Percentiles rank a stretch among this genome's conserved stretches.
Conservation (phyloP, 352 stramenopile genomes). For the Phytophthora citrophthora region DNA sequence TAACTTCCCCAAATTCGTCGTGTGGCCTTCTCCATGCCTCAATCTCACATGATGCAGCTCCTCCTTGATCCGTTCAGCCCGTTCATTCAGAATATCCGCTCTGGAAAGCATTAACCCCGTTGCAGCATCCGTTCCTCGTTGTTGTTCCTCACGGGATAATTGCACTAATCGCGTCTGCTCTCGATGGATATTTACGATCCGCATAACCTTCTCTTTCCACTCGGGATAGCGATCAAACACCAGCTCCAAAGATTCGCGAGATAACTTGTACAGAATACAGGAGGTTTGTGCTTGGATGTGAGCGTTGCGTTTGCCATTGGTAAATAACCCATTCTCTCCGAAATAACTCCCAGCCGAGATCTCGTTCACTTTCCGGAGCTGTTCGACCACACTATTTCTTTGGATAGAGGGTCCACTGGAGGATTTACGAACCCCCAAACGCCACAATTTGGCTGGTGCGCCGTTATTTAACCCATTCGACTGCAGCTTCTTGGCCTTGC, state of each 20-base stretch:
- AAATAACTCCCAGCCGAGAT: slow-evolving; percentile 68
- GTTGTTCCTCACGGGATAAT: slow-evolving; percentile 23
- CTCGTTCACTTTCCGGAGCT: slow-evolving; percentile 59
- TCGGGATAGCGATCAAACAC: slow-evolving; percentile 51
- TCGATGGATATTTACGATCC: slow-evolving; percentile 60
- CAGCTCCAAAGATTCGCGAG: slow-evolving; percentile 61
- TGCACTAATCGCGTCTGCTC: slow-evolving; percentile 54
- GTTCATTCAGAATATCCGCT: slow-evolving; percentile 48
- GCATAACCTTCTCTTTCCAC: slow-evolving; percentile 73
- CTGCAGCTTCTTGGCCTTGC: background rate
- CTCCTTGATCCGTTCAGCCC: slow-evolving; percentile 27
- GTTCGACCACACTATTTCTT: slow-evolving; percentile 9
- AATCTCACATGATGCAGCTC: slow-evolving; percentile 22
- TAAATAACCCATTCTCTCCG: slow-evolving; percentile 70
- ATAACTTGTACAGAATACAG: slow-evolving; percentile 73
- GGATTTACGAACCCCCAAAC: slow-evolving; percentile 14
- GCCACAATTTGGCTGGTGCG: slow-evolving; percentile 22
- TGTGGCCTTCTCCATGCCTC: slow-evolving; percentile 3
- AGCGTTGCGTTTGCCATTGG: slow-evolving; percentile 54
- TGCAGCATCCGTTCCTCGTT: slow-evolving; percentile 5
- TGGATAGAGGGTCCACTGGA: slow-evolving; percentile 10
- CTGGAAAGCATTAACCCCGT: slow-evolving; percentile 14
- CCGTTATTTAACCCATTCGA: slow-evolving; percentile 2
- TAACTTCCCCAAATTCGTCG: background rate
- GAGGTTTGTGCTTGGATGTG: slow-evolving; percentile 59